Conservation (phyloP, 257 asterid genomes). For the Forsythia viridissima region DNA sequence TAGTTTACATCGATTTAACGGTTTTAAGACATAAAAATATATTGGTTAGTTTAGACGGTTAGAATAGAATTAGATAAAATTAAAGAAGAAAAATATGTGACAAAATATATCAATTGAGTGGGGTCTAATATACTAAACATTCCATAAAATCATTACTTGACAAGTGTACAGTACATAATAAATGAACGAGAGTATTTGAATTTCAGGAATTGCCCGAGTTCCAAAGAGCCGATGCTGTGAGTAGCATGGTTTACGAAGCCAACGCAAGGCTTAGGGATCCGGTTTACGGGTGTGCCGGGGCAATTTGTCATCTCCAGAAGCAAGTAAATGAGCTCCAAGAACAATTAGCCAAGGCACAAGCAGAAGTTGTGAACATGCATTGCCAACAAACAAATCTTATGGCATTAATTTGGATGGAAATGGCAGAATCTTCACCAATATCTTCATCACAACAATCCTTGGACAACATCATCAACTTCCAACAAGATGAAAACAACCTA, state of each 20-base stretch:
- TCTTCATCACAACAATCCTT: neutral
- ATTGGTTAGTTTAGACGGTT: too few relatives aligned
- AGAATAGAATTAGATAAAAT: too few relatives aligned
- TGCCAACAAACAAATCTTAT: slow-evolving; percentile 49
- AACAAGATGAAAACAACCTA: slow-evolving; percentile 31
- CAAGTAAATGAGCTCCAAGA: slow-evolving; percentile 52
- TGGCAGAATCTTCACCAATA: slow-evolving; percentile 29
- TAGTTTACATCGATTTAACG: too few relatives aligned
- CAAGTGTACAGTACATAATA: neutral
- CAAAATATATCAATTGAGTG: too few relatives aligned
- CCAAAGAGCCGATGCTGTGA: slow-evolving; percentile 53
- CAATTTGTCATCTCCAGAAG: slow-evolving; percentile 50
- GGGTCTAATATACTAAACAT: too few relatives aligned
- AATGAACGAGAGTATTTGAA: neutral
- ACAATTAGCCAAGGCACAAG: slow-evolving; percentile 46
- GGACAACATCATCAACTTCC: slow-evolving; percentile 24
- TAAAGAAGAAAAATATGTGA: too few relatives aligned
- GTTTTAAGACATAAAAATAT: too few relatives aligned
- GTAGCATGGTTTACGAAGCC: slow-evolving; percentile 56
- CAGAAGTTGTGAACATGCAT: slow-evolving; percentile 46
- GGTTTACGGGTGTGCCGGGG: slow-evolving; percentile 53
- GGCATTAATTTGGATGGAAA: slow-evolving; percentile 49
- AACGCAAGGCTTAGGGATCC: slow-evolving; percentile 53
- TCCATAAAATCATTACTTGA: neutral
- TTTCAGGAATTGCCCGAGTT: slow-evolving; percentile 45